Evolutionary conservation across 352 stramenopile genomes (phyloP).

Genomic region (Globisporangium cederbergense): DNA sequence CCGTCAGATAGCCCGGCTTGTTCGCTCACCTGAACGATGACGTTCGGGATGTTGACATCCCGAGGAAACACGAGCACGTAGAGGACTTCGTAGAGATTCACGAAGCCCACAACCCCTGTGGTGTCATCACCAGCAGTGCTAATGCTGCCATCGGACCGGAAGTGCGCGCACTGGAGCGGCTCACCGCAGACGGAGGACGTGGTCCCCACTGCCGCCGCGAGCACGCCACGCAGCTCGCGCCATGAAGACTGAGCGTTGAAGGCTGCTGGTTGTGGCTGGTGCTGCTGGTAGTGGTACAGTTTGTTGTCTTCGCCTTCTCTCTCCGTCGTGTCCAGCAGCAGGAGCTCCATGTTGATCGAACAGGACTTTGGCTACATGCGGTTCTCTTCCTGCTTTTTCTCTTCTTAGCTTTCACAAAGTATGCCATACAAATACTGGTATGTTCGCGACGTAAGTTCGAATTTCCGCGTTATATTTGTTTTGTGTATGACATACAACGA

Average conservation of each 20-base stretch:
- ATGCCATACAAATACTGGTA: too few relatives aligned
- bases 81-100: slow-evolving; percentile 52
- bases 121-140: neutral
- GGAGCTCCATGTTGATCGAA: slow-evolving; percentile 33
- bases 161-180: slow-evolving; percentile 31
- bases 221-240: slow-evolving; percentile 48
- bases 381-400: too few relatives aligned
- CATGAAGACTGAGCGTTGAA: slow-evolving; percentile 16
- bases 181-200: slow-evolving; percentile 49
- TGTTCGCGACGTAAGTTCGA: too few relatives aligned
- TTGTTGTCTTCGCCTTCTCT: slow-evolving; percentile 69
- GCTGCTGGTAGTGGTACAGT: slow-evolving; percentile 39
- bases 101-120: slow-evolving; percentile 32
- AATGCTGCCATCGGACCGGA: slow-evolving; percentile 13
- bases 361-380: too few relatives aligned
- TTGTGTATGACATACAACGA: too few relatives aligned
- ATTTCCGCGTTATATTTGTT: neutral
- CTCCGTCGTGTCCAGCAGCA: slow-evolving; percentile 61
- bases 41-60: slow-evolving; percentile 9
- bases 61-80: slow-evolving; percentile 45
- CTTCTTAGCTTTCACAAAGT: too few relatives aligned
- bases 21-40: slow-evolving; percentile 21
- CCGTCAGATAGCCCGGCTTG: neutral
- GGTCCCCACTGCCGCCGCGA: slow-evolving; percentile 52
- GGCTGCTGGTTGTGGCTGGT: neutral